Evolutionary conservation across 352 stramenopile species (phyloP).

Genomic region (Globisporangium sylvaticum): DNA sequence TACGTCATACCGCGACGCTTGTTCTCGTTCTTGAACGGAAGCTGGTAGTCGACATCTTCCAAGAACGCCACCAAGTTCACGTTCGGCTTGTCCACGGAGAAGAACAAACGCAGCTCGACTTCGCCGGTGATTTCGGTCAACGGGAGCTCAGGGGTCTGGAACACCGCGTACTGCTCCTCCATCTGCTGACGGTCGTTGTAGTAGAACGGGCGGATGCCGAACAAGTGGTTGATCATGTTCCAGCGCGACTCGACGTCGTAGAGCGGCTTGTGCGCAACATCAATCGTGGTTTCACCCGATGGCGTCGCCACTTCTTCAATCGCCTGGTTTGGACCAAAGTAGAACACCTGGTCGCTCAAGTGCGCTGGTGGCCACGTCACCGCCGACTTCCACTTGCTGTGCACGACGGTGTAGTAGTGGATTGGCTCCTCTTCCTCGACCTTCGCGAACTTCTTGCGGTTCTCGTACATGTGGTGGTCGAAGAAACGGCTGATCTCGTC

Average conservation of each 20-base stretch:
- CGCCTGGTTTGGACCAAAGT: slow-evolving; percentile 50
- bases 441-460: slow-evolving; percentile 48
- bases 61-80: slow-evolving; percentile 73
- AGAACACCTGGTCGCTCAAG: slow-evolving; percentile 46
- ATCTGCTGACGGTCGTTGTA: slow-evolving; percentile 67
- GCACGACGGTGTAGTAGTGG: slow-evolving; percentile 78
- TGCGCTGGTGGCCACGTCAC: slow-evolving; percentile 60
- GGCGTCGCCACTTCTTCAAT: slow-evolving; percentile 41
- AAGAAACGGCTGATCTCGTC: slow-evolving; percentile 85
- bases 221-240: slow-evolving; percentile 69
- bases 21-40: slow-evolving; percentile 75
- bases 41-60: slow-evolving; percentile 72
- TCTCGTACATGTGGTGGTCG: slow-evolving; percentile 72
- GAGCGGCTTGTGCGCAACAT: slow-evolving; percentile 36
- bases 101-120: slow-evolving; percentile 71
- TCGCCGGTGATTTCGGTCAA: slow-evolving; percentile 71
- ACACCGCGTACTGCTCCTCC: slow-evolving; percentile 49
- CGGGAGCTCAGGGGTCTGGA: slow-evolving; percentile 51
- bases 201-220: slow-evolving; percentile 70
- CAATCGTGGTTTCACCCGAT: slow-evolving; percentile 28
- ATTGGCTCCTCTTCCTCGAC: slow-evolving; percentile 70
- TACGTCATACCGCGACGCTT: slow-evolving; percentile 77
- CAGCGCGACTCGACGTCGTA: slow-evolving; percentile 63
- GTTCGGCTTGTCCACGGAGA: slow-evolving; percentile 62
- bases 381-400: slow-evolving; percentile 72